Evolutionary conservation across 495 filamentous ascomycete genomes (phyloP).

Genomic region (Corynascus novoguineensis): DNA sequence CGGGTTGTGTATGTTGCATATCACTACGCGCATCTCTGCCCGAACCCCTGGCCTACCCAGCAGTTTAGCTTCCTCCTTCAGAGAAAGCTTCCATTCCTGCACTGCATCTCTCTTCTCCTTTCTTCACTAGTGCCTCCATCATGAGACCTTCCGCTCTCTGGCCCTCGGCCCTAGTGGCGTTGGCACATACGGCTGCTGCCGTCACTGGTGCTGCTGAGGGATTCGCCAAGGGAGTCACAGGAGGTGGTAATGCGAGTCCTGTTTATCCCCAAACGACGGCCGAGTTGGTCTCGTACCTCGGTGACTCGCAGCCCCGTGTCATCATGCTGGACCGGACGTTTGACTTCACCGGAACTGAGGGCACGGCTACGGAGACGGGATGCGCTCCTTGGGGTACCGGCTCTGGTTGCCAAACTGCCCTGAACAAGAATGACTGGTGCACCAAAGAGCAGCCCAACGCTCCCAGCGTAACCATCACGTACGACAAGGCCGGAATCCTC

Average conservation of each 20-base stretch:
- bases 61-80: no score
- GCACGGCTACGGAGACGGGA: constrained; percentile 5
- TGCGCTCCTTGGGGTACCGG: constrained; percentile 9
- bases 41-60: no score
- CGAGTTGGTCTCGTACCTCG: constrained; percentile 4
- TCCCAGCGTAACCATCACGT: constrained; percentile 4
- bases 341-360: constrained; percentile 7
- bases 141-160: not conserved
- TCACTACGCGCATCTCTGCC: no score
- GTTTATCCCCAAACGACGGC: constrained; percentile 1
- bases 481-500: constrained; percentile 8
- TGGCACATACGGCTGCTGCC: not conserved
- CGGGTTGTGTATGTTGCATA: no score
- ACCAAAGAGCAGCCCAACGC: constrained; percentile 2
- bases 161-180: not conserved
- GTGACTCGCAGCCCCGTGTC: constrained; percentile 4
- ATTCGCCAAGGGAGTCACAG: constrained; percentile 5
- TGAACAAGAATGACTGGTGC: constrained; percentile 8
- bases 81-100: not conserved
- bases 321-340: constrained; percentile 10
- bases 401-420: not conserved
- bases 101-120: not conserved
- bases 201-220: constrained; percentile 6
- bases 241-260: constrained; percentile 1
- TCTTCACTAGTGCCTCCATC: not conserved